These are phyloP conservation scores for Zea luxurians DNA, from an alignment of 176 grass and related monocot genomes.

Conservation along the genomic window DNA sequence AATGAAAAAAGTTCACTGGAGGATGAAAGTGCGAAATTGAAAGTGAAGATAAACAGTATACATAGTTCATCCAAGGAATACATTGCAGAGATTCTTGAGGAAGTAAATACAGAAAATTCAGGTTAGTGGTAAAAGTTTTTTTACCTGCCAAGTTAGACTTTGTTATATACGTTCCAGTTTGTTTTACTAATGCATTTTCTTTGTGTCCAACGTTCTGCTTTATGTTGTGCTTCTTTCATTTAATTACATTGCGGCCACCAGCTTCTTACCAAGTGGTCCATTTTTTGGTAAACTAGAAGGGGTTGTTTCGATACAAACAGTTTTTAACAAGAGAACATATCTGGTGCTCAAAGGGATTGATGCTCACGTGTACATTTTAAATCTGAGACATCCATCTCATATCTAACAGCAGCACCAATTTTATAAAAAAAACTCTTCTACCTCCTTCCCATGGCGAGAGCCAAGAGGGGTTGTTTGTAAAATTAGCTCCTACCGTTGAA, in stretches of 20 bases:
- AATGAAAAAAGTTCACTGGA: slow-evolving; percentile 63
- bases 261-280: slow-evolving; percentile 19
- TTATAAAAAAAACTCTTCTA: no score
- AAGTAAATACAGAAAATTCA: slow-evolving; percentile 61
- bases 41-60: slow-evolving; percentile 60
- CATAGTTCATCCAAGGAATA: slow-evolving; percentile 71
- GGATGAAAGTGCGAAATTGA: slow-evolving; percentile 53
- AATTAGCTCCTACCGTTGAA: no score
- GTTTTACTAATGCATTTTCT: slow-evolving; percentile 2
- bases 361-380: no score
- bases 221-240: slow-evolving; percentile 28
- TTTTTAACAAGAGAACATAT: no score
- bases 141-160: slow-evolving; percentile 6
- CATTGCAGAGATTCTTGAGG: slow-evolving; percentile 77
- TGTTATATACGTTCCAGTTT: slow-evolving; percentile 7
- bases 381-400: no score
- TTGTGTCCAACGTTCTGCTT: slow-evolving; percentile 20
- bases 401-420: no score
- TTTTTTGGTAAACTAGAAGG: neutral
- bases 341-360: no score
- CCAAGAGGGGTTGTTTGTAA: no score
- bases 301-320: no score
- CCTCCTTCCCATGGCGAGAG: no score
- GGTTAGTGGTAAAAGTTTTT: slow-evolving; percentile 42
- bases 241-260: neutral